Conservation (phyloP, 371 early-diverging fungal genomes). For the Circinella umbellata region DNA sequence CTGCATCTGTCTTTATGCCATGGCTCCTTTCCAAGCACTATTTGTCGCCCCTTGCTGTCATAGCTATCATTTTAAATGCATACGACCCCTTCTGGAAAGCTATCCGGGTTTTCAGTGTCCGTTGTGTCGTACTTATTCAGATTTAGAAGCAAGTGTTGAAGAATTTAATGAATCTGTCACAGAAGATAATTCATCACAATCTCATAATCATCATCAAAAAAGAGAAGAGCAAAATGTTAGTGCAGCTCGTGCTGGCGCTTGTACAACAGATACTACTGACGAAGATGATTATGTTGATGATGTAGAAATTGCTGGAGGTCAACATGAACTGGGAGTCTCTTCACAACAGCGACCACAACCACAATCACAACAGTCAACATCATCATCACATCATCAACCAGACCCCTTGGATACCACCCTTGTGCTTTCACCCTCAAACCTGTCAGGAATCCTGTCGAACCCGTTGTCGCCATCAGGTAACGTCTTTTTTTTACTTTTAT, state of each 20-base stretch:
- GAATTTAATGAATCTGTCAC: slow-evolving; percentile 30
- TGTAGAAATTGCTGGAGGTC: not conserved
- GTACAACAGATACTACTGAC: too few relatives aligned
- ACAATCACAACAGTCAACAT: not conserved
- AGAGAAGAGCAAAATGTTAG: not conserved
- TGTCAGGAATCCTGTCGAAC: slow-evolving; percentile 11
- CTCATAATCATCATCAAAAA: slow-evolving; percentile 5
- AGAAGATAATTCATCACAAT: not conserved
- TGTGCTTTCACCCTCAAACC: slow-evolving; percentile 13
- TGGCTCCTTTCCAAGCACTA: slow-evolving; percentile 91
- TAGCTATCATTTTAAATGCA: slow-evolving; percentile 95
- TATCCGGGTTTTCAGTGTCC: slow-evolving; percentile 91
- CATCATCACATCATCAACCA: slow-evolving; percentile 3
- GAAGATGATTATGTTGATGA: not conserved
- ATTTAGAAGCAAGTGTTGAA: slow-evolving; percentile 85
- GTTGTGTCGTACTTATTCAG: slow-evolving; percentile 92
- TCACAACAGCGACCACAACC: slow-evolving; percentile 4
- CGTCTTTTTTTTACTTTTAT: not conserved
- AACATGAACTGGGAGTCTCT: not conserved
- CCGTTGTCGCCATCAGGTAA: slow-evolving; percentile 11
- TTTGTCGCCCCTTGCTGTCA: slow-evolving; percentile 96
- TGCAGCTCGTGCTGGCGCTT: too few relatives aligned
- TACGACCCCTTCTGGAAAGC: slow-evolving; percentile 74
- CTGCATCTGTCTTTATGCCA: slow-evolving; percentile 92
- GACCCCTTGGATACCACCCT: slow-evolving; percentile 11